Conservation (phyloP, 208 protist species). For the Trypanosoma melophagium region DNA sequence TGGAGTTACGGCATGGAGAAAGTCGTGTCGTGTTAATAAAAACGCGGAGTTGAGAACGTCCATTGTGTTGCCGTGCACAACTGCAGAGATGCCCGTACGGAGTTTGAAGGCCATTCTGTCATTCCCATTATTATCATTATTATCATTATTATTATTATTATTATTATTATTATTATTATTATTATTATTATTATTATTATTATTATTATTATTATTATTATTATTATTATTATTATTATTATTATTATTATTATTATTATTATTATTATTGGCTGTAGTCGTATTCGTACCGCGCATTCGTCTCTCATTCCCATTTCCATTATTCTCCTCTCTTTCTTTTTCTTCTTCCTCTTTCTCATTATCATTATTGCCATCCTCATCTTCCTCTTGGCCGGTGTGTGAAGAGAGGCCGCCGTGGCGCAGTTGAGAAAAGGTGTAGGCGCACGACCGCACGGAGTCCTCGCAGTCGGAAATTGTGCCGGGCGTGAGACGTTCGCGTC, state of each 20-base stretch:
- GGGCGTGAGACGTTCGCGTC: background rate
- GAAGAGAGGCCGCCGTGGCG: background rate
- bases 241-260: constrained; percentile 4
- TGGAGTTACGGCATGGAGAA: no score
- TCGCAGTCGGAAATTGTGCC: background rate
- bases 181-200: background rate
- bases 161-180: background rate
- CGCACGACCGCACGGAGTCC: constrained; percentile 1
- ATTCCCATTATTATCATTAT: background rate
- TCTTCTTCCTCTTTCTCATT: background rate
- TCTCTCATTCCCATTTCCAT: background rate
- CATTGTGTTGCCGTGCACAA: no score
- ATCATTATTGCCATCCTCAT: background rate
- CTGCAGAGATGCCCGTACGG: no score
- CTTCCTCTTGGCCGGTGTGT: background rate
- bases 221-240: constrained; percentile 2
- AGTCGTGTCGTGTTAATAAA: no score
- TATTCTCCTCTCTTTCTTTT: background rate
- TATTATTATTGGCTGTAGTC: background rate
- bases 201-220: background rate
- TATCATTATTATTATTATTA: background rate
- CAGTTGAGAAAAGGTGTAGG: background rate
- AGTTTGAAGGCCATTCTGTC: background rate
- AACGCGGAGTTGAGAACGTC: no score
- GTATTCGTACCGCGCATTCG: background rate